Base-by-base conservation (phyloP, 2,329 filamentous ascomycete genomes). In the Calonectria hongkongensis region DNA sequence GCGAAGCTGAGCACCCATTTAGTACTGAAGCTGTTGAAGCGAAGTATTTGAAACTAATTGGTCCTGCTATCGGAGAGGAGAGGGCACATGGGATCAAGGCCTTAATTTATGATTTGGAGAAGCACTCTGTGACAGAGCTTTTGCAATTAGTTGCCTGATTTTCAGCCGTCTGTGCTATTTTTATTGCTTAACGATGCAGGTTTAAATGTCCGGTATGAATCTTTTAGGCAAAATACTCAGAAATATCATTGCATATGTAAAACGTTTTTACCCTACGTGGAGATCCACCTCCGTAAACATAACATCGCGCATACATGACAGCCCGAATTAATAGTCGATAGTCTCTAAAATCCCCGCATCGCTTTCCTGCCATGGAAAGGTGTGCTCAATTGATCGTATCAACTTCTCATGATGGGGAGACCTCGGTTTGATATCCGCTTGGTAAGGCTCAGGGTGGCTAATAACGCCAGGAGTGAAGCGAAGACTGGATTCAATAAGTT, bases 341-440 rank as follows among this genome's bases (percentile, higher is more conserved):
- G 3, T 67, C 58, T 70, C 63, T 25, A 77, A 43, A 9, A 68
- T 39, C 36, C 51, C 25, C 1, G 63, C 64, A 27, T 77, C 75
- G 18, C 76, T 76, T 21, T 68, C 51, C 47, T 76, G 62, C 77
- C 76, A 79, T 2, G 72, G 76, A 21, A 70, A 72, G 6, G 15
- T 50, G 4, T 74, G 21, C 50, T 79, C 77, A 43, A 79, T 28
- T 9, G 70, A 62, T 33, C 74, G 62, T 3, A 78, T 72, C 25
- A 73, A 12, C 10, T 28, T 45, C 21, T 76, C 73, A 4, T 76
- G 66, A 4, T 71, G 68, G 30, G 43, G 8, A 21, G 70, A 73
- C 25, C 74, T 71, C 3, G 77, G 74, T 41, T 56, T 73, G 27
- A 75, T 74, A 1, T 58, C 33, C 27, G 63, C 66, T 18, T 73